Percentiles rank a stretch among this genome's conserved stretches.
These are phyloP conservation scores for Neurospora tetrasperma DNA, from an alignment of 495 filamentous ascomycete genomes.

Conservation along the genomic window DNA sequence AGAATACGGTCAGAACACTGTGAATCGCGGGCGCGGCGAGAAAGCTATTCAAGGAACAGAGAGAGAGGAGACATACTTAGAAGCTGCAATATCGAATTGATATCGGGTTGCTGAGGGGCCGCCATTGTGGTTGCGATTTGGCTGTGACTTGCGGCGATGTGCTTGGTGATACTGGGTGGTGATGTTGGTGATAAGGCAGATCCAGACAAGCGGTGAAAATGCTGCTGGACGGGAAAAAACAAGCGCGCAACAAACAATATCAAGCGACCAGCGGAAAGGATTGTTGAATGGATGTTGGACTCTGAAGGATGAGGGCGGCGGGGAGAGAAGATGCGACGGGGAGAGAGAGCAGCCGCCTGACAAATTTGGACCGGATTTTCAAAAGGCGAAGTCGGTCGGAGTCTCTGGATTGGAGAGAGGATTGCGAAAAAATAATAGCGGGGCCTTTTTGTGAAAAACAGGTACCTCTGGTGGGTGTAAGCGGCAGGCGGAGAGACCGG, in stretches of 20 bases:
- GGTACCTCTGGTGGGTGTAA: neutral
- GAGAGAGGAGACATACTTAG: conserved; percentile 2
- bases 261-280: neutral
- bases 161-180: neutral
- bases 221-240: neutral
- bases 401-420: neutral
- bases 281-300: neutral
- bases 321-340: neutral
- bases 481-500: neutral
- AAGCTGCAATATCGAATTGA: conserved; percentile 21
- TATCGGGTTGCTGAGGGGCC: conserved; percentile 15
- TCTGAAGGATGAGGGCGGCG: neutral
- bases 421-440: neutral
- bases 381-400: neutral
- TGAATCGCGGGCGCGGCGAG: neutral
- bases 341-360: neutral
- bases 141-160: neutral
- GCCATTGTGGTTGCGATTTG: conserved; percentile 15
- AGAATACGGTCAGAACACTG: neutral
- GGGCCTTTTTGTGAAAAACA: neutral
- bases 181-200: neutral
- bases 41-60: neutral
- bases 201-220: neutral
- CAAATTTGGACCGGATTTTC: neutral
- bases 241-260: neutral